Conservation (phyloP, 1,284 basidiomycete species). For the Marasmius fiardii region DNA sequence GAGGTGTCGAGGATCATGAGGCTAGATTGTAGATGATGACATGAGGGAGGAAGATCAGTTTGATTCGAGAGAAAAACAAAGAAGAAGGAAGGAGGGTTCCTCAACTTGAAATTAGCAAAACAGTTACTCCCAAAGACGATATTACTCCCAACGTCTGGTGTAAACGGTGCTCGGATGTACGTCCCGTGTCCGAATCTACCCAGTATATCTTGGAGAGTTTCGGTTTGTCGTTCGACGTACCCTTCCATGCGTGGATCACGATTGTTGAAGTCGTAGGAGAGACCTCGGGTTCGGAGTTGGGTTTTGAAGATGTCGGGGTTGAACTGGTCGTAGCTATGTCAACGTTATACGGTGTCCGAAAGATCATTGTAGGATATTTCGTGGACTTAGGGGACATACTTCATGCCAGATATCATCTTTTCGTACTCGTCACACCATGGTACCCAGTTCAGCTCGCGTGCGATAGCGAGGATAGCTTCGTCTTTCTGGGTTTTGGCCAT, state of each 20-base stretch:
- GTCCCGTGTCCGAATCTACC: neutral
- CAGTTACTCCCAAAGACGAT: neutral
- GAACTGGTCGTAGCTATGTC: neutral
- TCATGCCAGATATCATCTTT: neutral
- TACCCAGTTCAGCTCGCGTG: neutral
- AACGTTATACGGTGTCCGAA: no score
- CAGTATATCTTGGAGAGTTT: neutral
- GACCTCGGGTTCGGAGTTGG: neutral
- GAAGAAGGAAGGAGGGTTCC: neutral
- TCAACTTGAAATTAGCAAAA: neutral
- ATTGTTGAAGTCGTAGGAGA: neutral
- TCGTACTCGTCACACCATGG: neutral
- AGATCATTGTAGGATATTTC: neutral
- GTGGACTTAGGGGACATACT: neutral
- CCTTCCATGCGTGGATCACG: neutral
- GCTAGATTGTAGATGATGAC: no score
- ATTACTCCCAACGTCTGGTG: neutral
- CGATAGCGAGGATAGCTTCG: neutral
- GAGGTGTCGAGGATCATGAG: constrained; percentile 14
- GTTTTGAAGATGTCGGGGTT: neutral
- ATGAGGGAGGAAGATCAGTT: no score
- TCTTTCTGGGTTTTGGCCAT: neutral
- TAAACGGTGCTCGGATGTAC: neutral
- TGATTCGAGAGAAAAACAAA: no score
- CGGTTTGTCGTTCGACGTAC: neutral